phyloP scores from a whole-genome alignment of 1,284 basidiomycete species.

The Rhodotorula sp. region DNA sequence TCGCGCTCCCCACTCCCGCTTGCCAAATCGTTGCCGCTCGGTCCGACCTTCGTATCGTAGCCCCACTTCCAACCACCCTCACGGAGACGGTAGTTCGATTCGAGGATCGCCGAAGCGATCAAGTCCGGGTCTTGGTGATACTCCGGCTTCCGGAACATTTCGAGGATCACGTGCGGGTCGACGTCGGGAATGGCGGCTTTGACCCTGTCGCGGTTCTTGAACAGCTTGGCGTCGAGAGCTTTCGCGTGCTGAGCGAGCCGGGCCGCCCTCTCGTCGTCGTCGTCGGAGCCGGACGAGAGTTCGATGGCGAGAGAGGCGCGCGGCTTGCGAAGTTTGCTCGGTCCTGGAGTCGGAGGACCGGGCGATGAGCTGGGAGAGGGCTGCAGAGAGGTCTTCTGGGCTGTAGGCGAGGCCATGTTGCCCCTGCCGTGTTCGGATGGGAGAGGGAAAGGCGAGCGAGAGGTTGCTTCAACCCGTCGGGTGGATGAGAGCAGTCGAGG shows the following conservation, averaged over 20 bases:
- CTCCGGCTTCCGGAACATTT: neutral
- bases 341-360: neutral
- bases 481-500: no score
- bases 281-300: slow-evolving; percentile 4
- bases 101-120: neutral
- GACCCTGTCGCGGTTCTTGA: neutral
- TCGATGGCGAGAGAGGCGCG: neutral
- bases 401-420: no score
- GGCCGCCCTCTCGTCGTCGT: neutral
- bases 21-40: neutral
- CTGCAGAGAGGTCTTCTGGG: no score
- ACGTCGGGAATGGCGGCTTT: neutral
- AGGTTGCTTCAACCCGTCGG: no score
- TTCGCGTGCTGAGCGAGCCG: neutral
- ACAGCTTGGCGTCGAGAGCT: no score
- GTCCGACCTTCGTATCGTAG: neutral
- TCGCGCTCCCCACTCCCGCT: no score
- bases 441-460: no score
- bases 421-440: no score
- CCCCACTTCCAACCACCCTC: neutral
- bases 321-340: neutral
- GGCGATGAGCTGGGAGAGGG: neutral
- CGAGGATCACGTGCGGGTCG: neutral
- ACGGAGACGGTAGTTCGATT: slow-evolving; percentile 4
- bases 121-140: neutral